Conservation (phyloP, 345 rosid species). For the Salix purpurea region DNA sequence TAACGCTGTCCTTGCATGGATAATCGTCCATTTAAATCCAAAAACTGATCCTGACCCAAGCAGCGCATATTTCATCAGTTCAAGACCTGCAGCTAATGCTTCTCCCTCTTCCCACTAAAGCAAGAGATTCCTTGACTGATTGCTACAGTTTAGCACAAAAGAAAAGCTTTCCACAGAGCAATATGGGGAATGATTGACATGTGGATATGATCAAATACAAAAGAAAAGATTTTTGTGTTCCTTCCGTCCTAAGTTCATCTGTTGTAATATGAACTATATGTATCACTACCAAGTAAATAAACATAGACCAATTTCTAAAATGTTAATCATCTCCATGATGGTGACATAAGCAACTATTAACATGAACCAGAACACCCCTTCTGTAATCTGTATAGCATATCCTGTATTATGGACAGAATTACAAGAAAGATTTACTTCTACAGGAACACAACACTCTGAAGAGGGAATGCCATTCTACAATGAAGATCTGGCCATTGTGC, state of each 20-base stretch:
- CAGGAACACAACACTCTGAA: background rate
- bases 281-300: background rate
- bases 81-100: too few species aligned
- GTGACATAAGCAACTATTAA: background rate
- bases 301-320: background rate
- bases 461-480: background rate
- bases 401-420: background rate
- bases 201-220: too few species aligned
- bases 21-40: too few species aligned
- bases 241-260: background rate
- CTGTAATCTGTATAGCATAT: background rate
- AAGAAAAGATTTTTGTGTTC: background rate
- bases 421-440: background rate
- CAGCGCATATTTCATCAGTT: too few species aligned
- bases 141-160: too few species aligned
- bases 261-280: background rate
- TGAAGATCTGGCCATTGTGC: constrained; percentile 9
- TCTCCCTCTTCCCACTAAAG: too few species aligned
- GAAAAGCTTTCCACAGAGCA: too few species aligned
- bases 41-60: too few species aligned
- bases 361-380: background rate
- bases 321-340: background rate
- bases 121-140: too few species aligned
- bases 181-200: too few species aligned
- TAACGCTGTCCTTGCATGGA: too few species aligned